Percentiles rank a stretch among this genome's conserved stretches.
Evolutionary conservation across 2,329 filamentous ascomycete genomes (phyloP).

Genomic region (Drechslerella coelobrocha): DNA sequence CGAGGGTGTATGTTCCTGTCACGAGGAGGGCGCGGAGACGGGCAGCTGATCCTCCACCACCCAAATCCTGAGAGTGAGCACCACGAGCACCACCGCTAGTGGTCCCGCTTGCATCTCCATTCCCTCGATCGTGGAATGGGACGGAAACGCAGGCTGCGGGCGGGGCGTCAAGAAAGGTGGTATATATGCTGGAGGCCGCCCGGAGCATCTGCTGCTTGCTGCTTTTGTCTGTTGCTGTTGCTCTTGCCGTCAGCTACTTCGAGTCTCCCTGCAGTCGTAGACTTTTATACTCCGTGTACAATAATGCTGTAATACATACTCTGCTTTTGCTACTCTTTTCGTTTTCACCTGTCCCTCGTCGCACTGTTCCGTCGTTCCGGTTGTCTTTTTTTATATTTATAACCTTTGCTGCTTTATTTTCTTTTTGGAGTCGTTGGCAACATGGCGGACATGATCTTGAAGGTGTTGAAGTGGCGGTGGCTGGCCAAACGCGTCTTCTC

Average conservation of each 20-base stretch:
- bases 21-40: slow-evolving; percentile 36
- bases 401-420: too few relatives aligned
- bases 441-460: slow-evolving; percentile 22
- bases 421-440: neutral
- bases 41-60: slow-evolving; percentile 41
- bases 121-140: slow-evolving; percentile 27
- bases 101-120: neutral
- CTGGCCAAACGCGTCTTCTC: slow-evolving; percentile 51
- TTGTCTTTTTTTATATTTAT: neutral
- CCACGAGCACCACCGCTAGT: neutral
- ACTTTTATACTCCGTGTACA: slow-evolving; percentile 20
- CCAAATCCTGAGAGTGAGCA: neutral
- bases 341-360: neutral
- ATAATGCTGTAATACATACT: slow-evolving; percentile 27
- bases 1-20: slow-evolving; percentile 51
- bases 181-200: slow-evolving; percentile 46
- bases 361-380: neutral
- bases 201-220: too few relatives aligned
- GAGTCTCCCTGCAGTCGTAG: neutral
- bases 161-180: slow-evolving; percentile 37
- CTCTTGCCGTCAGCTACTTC: neutral
- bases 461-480: slow-evolving; percentile 51
- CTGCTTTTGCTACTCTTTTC: neutral
- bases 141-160: slow-evolving; percentile 49
- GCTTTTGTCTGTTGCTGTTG: too few relatives aligned